Base-by-base conservation (phyloP, 2,329 filamentous ascomycete genomes). In the Zalaria sp. region DNA sequence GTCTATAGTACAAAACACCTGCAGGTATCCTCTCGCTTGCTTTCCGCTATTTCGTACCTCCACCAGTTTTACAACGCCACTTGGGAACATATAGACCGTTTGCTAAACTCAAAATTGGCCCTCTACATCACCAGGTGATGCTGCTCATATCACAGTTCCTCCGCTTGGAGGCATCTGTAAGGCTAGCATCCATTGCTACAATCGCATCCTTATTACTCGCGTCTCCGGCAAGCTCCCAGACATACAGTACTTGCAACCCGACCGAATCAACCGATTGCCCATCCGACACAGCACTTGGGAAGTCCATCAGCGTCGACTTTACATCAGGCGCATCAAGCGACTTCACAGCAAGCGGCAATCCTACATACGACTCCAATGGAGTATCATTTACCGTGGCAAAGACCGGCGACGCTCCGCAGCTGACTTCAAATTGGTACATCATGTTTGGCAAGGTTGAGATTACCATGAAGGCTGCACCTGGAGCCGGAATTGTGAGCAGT, bases 401-500 rank as follows among this genome's bases (percentile, higher is more conserved):
- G 55, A 71, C 79, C 39, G 88, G 89, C 43, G 85, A 98, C 57
- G 76, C 86, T 3, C 91, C 91, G 0, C 82, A 89, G 59, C 75
- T 98, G 46, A 73, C 74, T 49, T 93, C 87, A 46, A 77, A 91
- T 54, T 96, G 93, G 75, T 96, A 95, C 71, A 94, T 98, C 67
- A 96, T 98, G 91, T 98, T 95, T 60, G 91, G 91, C 51, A 83
- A 81, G 48, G 83, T 95, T 56, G 83, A 93, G 50, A 76, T 88
- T 51, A 80, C 77, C 28, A 73, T 95, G 68, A 88, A 89, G 64
- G 79, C 85, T 26, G 87, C 91, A 6, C 81, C 87, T 0, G 91
- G 91, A 5, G 79, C 76, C 6, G 91, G 91, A 45, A 95, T 98
- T 53, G 88, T 98, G 49, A 94, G 85, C 61, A 91, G 86, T 37